These are phyloP conservation scores for Exophiala sp. DNA, from an alignment of 2,329 filamentous ascomycete genomes.

Conservation along the genomic window DNA sequence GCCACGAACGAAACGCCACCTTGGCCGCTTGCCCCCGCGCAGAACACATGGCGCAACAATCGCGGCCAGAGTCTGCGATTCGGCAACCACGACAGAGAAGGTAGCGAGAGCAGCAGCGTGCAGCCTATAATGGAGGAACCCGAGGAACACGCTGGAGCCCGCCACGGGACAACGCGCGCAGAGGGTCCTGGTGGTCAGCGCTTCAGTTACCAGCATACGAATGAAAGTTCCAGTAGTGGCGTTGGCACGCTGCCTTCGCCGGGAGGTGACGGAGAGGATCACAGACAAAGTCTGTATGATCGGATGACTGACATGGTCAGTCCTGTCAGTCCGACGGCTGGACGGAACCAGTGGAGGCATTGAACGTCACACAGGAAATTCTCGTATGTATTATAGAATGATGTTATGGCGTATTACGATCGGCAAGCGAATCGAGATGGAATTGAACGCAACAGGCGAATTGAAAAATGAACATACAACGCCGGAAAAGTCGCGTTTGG, in stretches of 20 bases:
- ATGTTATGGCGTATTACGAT: neutral
- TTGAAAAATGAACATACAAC: neutral
- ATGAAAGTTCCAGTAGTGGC: slow-evolving; percentile 17
- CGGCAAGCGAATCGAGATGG: no score
- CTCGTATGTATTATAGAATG: neutral
- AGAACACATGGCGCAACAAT: slow-evolving; percentile 15
- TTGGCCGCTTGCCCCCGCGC: slow-evolving; percentile 17
- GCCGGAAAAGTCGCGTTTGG: no score
- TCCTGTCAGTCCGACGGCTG: slow-evolving; percentile 16
- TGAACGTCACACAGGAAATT: neutral
- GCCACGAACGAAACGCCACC: slow-evolving; percentile 13
- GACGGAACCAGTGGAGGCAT: neutral
- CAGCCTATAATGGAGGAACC: slow-evolving; percentile 20
- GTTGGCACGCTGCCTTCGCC: slow-evolving; percentile 17
- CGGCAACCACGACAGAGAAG: neutral
- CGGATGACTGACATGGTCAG: slow-evolving; percentile 6
- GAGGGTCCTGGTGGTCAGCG: neutral
- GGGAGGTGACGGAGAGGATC: neutral
- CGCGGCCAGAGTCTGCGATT: neutral
- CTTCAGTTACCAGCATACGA: slow-evolving; percentile 12
- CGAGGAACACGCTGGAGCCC: neutral
- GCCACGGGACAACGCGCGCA: neutral
- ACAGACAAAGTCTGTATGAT: slow-evolving; percentile 12
- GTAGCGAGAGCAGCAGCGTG: slow-evolving; percentile 13
- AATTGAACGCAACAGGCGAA: no score